Evolutionary conservation across 371 early-diverging fungal species (phyloP), one percentile per base, ranked within the genome.

Genomic region (Circinella minor): DNA sequence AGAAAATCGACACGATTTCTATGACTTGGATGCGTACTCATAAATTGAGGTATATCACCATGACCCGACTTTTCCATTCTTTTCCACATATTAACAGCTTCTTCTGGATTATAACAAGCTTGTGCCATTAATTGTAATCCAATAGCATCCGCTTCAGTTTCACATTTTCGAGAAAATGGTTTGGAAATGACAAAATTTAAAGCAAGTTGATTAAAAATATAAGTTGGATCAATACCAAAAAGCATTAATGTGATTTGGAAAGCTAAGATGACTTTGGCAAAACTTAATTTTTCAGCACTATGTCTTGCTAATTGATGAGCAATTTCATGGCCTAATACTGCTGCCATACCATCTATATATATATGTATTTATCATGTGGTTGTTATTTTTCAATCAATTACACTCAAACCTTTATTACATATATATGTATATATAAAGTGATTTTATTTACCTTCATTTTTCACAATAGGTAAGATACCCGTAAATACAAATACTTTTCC

Each of bases 401-500:
- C 27, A 27, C 2, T 2, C 27, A 27, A 27, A 2, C 27, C 27
- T 27, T 27, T 27, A 27, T 27, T 27, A n/a, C 7, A 11, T 4
- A 36, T 18, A 43, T 36, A 8, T 27, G 2, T 14, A 11, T 4
- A 36, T 18, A 43, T 36, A 8, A 63, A 36, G 47, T 49, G n/a
- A 61, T 8, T 38, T 61, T 18, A 5, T 43, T 63, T 39, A 72
- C 83, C 83, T 79, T 95, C 95, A 76, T 94, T 90, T 68, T 85
- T 65, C 0, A 89, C 89, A 49, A 97, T 81, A 0, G 93, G 93
- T 5, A 98, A 79, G 36, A 98, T 90, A 7, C 88, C 88, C 20
- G 95, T 92, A 74, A 97, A 96, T 17, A 96, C 96, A 87, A 96
- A 97, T 0, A 97, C 92, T 76, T 96, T 96, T 39, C 96, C 95